Conservation (phyloP, 805 yeast species). For the Torulaspora maleeae region DNA sequence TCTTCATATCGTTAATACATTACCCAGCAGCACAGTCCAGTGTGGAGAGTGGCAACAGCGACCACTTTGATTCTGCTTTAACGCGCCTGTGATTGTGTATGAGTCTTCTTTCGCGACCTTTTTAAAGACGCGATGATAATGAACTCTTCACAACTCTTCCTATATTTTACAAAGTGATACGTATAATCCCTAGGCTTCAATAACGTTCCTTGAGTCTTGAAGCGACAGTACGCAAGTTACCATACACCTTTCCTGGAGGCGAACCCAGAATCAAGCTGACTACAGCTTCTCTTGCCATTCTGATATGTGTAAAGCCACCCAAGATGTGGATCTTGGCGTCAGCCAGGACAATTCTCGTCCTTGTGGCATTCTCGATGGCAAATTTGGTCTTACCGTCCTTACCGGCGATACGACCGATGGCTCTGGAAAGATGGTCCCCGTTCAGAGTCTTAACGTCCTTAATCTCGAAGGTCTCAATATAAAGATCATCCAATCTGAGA, state of each 20-base stretch:
- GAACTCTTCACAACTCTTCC: not conserved
- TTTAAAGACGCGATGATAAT: not conserved
- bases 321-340: conserved; percentile 94
- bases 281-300: conserved; percentile 98
- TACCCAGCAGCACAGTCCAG: not conserved
- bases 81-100: not conserved
- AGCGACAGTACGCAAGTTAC: conserved; percentile 93
- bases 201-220: conserved; percentile 96
- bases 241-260: conserved; percentile 98
- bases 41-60: not conserved
- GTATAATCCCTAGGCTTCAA: conserved; percentile 30
- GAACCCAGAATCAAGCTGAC: conserved; percentile 93
- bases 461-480: conserved; percentile 93
- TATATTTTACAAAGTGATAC: conserved; percentile 4
- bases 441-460: conserved; percentile 93
- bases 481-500: conserved; percentile 88
- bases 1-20: conserved; percentile 12
- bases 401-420: conserved; percentile 99
- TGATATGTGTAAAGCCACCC: conserved; percentile 94
- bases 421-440: conserved; percentile 97
- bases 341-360: conserved; percentile 96
- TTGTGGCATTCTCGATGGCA: conserved; percentile 96
- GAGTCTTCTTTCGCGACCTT: not conserved
- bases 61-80: not conserved
- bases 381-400: conserved; percentile 98